A percentile compares a stretch with the other conserved stretches of the same genome.
phyloP scores from a whole-genome alignment of 495 filamentous ascomycete species.

The Neurospora tetrasperma region DNA sequence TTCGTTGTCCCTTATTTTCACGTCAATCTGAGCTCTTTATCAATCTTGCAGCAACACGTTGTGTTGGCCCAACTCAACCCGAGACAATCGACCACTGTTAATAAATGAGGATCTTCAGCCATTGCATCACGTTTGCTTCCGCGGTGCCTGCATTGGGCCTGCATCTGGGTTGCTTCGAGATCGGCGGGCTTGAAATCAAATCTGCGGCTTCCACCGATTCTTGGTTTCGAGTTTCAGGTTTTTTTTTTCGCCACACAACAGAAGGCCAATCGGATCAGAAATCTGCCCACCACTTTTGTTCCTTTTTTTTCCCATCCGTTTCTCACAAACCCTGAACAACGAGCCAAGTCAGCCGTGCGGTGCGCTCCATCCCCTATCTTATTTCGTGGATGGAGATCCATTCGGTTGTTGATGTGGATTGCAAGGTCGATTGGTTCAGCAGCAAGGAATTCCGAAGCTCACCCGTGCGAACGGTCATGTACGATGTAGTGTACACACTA shows the following conservation, averaged over 20 bases:
- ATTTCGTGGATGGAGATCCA: background rate
- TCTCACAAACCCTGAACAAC: background rate
- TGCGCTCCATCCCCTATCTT: background rate
- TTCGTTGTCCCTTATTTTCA: too few species aligned
- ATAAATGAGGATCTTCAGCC: background rate
- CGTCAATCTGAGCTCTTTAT: too few species aligned
- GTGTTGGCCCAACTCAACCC: too few species aligned
- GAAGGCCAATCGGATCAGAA: background rate
- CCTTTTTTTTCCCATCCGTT: background rate
- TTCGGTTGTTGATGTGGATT: background rate
- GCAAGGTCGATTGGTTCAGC: too few species aligned
- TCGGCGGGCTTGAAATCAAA: background rate
- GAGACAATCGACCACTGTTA: too few species aligned
- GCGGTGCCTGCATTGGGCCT: background rate
- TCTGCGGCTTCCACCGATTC: background rate
- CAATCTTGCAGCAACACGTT: too few species aligned
- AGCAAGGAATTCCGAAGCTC: background rate
- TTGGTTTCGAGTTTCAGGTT: background rate
- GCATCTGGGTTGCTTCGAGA: background rate
- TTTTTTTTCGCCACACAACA: background rate
- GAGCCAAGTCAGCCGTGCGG: background rate
- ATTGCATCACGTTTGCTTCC: background rate
- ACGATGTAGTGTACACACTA: background rate
- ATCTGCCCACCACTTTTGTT: background rate
- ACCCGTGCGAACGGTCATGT: background rate